Conservation (phyloP, 2,329 filamentous ascomycete genomes). For the Fusarium sp. region DNA sequence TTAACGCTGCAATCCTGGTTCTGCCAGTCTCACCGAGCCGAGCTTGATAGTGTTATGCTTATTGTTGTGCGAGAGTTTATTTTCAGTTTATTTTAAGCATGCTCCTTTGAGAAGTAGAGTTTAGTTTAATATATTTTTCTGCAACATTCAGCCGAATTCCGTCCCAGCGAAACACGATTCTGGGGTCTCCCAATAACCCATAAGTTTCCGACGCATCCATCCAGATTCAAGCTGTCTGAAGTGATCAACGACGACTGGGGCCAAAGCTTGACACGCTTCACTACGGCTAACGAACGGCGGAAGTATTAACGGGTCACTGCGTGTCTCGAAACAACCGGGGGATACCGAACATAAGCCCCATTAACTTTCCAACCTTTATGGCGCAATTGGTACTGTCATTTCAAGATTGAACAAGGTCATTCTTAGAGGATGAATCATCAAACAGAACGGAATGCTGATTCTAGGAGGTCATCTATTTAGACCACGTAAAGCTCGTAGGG, state of each 20-base stretch:
- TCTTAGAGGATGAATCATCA: too few relatives aligned
- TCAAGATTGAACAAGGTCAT: too few relatives aligned
- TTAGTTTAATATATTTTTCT: too few relatives aligned
- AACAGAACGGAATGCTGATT: too few relatives aligned
- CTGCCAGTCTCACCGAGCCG: not conserved
- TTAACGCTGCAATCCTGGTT: constrained; percentile 9
- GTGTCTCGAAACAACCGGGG: not conserved
- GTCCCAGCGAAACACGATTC: not conserved
- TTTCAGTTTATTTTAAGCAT: not conserved
- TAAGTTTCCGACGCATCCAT: not conserved
- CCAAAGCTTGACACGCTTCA: not conserved
- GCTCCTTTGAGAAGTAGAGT: not conserved
- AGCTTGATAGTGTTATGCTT: constrained; percentile 2
- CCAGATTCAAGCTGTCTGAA: not conserved
- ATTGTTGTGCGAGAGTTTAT: not conserved
- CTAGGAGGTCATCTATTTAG: too few relatives aligned
- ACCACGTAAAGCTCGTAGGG: too few relatives aligned
- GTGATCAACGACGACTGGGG: not conserved
- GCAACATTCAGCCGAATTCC: not conserved
- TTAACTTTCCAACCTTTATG: not conserved
- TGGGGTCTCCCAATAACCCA: not conserved
- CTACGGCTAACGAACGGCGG: too few relatives aligned
- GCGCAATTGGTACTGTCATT: not conserved
- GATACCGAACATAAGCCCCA: not conserved
- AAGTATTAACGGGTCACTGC: too few relatives aligned